Conservation (phyloP, 2,329 filamentous ascomycete species). For the Ramichloridium luteum region DNA sequence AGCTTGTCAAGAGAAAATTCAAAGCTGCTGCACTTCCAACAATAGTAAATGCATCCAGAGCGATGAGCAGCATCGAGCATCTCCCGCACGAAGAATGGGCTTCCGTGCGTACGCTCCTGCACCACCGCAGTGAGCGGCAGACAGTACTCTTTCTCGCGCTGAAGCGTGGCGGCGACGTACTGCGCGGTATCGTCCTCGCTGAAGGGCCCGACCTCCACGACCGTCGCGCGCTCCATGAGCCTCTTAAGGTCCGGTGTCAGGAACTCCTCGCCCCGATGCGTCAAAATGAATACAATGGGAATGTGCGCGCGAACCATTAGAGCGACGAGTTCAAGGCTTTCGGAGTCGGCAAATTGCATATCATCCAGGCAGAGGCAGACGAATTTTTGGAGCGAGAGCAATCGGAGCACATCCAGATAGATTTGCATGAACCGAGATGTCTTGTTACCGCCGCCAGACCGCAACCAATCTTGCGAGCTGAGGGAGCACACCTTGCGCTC, state of each 20-base stretch:
- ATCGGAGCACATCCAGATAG: conserved; percentile 71
- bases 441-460: conserved; percentile 33
- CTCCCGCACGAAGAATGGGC: conserved; percentile 82
- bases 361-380: conserved; percentile 85
- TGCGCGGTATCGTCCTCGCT: conserved; percentile 67
- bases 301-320: conserved; percentile 69
- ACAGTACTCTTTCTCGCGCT: conserved; percentile 55
- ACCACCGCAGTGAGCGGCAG: conserved; percentile 70
- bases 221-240: conserved; percentile 41
- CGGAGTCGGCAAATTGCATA: conserved; percentile 78
- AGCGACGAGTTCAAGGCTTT: conserved; percentile 71
- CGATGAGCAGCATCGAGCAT: conserved; percentile 80
- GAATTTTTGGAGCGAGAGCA: conserved; percentile 72
- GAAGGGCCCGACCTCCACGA: conserved; percentile 60
- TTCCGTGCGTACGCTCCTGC: conserved; percentile 77
- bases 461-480: conserved; percentile 32
- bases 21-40: conserved; percentile 73
- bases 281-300: conserved; percentile 71
- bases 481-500: conserved; percentile 20
- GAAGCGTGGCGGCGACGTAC: conserved; percentile 73
- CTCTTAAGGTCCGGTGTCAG: conserved; percentile 27
- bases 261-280: conserved; percentile 36
- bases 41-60: conserved; percentile 80
- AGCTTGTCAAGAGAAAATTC: conserved; percentile 73
- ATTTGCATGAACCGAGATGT: conserved; percentile 72